Conservation (phyloP, 306 rosid species). For the apple (Malus domestica) region DNA sequence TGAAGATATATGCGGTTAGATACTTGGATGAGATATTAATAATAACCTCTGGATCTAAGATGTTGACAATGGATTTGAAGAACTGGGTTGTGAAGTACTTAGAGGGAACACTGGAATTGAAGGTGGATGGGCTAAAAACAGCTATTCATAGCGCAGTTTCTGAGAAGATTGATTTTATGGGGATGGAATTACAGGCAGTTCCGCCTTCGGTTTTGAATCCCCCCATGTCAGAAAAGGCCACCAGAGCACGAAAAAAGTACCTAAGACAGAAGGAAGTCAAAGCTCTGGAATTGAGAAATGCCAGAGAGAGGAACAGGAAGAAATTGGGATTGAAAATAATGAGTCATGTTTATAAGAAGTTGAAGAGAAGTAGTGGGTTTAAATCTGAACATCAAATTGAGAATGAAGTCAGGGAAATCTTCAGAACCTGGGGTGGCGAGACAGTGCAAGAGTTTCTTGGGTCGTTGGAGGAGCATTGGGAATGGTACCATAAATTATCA, state of each 20-base stretch:
- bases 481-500: constrained; percentile 59
- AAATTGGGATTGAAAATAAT: constrained; percentile 66
- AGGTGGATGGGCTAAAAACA: constrained; percentile 48
- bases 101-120: constrained; percentile 55
- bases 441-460: constrained; percentile 52
- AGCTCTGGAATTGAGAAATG: constrained; percentile 61
- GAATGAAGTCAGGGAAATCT: constrained; percentile 49
- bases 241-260: constrained; percentile 78
- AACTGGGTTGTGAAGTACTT: constrained; percentile 40
- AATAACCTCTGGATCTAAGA: constrained; percentile 62
- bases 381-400: constrained; percentile 59
- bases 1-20: constrained; percentile 77
- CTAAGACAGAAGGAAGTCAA: constrained; percentile 84
- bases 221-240: constrained; percentile 71
- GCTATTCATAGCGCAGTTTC: constrained; percentile 79
- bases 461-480: constrained; percentile 57
- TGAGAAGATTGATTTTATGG: constrained; percentile 72
- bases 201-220: constrained; percentile 58
- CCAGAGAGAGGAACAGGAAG: constrained; percentile 79
- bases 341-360: constrained; percentile 61
- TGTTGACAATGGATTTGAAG: constrained; percentile 57
- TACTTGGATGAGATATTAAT: constrained; percentile 76
- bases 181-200: constrained; percentile 82
- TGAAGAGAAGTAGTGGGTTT: constrained; percentile 42
- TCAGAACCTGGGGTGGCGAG: constrained; percentile 71